Evolutionary conservation across 2,329 filamentous ascomycete species (phyloP).

Genomic region (Pseudogymnoascus sp.): DNA sequence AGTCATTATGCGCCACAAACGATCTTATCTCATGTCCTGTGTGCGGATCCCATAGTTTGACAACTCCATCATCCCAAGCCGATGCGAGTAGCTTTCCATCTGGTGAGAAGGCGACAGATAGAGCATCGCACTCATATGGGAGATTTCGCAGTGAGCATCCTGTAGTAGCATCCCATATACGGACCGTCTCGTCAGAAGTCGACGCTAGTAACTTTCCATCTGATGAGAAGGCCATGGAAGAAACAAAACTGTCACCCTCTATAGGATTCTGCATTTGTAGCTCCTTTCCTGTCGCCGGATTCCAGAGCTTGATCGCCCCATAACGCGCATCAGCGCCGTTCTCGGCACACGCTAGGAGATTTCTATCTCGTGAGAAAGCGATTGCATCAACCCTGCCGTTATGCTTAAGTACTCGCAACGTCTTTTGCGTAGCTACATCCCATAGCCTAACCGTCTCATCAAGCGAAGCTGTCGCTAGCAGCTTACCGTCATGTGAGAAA

Average conservation of each 20-base stretch:
- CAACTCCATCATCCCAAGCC: not conserved
- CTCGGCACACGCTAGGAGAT: not conserved
- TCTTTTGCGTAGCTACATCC: not conserved
- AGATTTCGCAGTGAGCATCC: not conserved
- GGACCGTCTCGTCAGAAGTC: not conserved
- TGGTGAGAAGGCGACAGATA: constrained; percentile 8
- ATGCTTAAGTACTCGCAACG: not conserved
- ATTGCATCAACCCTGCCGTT: not conserved
- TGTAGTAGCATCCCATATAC: not conserved
- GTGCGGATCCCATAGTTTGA: constrained; percentile 11
- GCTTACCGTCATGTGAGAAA: not conserved
- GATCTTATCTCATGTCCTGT: no score
- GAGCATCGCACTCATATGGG: not conserved
- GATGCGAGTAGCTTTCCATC: not conserved
- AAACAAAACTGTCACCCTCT: not conserved
- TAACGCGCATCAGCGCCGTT: not conserved
- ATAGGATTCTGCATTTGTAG: not conserved
- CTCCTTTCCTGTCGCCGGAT: not conserved
- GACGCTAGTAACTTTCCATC: constrained; percentile 1
- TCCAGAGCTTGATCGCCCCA: not conserved
- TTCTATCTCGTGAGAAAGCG: not conserved
- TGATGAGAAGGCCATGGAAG: constrained; percentile 2
- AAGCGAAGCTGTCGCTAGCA: not conserved
- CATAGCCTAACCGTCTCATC: not conserved
- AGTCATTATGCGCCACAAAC: no score